Percentiles rank a stretch among this genome's conserved stretches.
phyloP scores from a whole-genome alignment of 2,329 filamentous ascomycete genomes.

The Exophiala sp. region DNA sequence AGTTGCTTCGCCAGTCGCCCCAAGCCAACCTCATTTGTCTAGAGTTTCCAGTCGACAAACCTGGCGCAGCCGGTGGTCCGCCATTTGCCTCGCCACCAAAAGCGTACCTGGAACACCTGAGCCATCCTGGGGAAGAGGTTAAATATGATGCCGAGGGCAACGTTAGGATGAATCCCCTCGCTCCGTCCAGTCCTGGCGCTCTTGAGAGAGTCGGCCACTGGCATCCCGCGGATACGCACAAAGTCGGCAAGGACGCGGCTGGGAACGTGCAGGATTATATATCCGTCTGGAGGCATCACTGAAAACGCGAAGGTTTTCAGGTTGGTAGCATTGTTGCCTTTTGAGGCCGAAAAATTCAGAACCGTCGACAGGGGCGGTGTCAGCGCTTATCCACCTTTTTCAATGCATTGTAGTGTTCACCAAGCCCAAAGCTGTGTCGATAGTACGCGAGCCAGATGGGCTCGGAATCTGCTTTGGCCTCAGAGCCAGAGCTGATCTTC shows the following conservation, averaged over 20 bases:
- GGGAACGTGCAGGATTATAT: conserved; percentile 41
- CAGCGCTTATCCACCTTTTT: conserved; percentile 33
- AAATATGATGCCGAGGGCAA: conserved; percentile 53
- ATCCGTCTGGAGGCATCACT: conserved; percentile 40
- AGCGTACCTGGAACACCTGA: conserved; percentile 66
- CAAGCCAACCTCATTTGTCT: conserved; percentile 56
- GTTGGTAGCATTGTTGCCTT: not conserved
- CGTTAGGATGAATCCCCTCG: conserved; percentile 45
- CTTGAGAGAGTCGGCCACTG: conserved; percentile 49
- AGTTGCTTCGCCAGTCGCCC: conserved; percentile 46
- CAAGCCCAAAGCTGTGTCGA: conserved; percentile 83
- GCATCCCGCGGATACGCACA: conserved; percentile 52
- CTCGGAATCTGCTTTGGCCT: conserved; percentile 32
- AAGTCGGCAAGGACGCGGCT: conserved; percentile 44
- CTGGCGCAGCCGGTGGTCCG: conserved; percentile 59
- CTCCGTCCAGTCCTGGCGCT: conserved; percentile 37
- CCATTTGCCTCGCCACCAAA: conserved; percentile 65
- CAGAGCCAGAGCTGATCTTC: conserved; percentile 55
- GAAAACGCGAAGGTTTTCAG: conserved; percentile 1
- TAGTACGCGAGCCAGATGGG: conserved; percentile 90
- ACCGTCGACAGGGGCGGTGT: too few relatives aligned
- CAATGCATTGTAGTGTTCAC: conserved; percentile 96
- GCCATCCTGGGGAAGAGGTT: conserved; percentile 61
- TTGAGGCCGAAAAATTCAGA: too few relatives aligned
- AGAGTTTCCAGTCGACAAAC: conserved; percentile 72